Evolutionary conservation across 2,329 filamentous ascomycete genomes (phyloP).

Genomic region (Teratosphaeria pseudoeucalypti): DNA sequence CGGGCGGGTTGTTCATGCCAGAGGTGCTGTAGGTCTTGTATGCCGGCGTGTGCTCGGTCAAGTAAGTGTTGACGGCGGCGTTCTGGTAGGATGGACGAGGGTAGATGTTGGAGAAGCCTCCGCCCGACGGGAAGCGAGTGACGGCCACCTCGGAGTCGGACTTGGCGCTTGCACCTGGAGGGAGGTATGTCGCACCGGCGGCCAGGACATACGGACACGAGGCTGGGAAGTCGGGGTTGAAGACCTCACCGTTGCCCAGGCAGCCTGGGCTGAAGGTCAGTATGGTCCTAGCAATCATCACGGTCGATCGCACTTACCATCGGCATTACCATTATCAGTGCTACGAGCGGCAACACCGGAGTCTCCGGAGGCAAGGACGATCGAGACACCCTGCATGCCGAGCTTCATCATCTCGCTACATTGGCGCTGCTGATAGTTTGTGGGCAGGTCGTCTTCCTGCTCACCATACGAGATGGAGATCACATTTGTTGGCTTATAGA

Average conservation of each 20-base stretch:
- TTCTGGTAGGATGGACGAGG: constrained; percentile 38
- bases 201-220: constrained; percentile 43
- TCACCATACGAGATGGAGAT: constrained; percentile 56
- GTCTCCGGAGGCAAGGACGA: constrained; percentile 44
- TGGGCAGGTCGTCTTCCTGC: constrained; percentile 40
- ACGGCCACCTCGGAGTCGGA: constrained; percentile 28
- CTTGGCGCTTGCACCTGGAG: constrained; percentile 1
- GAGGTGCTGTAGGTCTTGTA: constrained; percentile 19
- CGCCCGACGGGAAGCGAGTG: constrained; percentile 30
- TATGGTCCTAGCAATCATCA: not conserved
- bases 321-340: constrained; percentile 10
- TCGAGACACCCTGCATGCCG: constrained; percentile 41
- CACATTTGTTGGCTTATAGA: constrained; percentile 29
- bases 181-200: constrained; percentile 42
- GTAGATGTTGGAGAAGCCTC: constrained; percentile 43
- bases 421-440: constrained; percentile 41
- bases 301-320: not conserved
- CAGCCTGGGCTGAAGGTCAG: constrained; percentile 21
- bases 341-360: constrained; percentile 35
- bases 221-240: constrained; percentile 38
- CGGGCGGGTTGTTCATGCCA: not conserved
- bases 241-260: constrained; percentile 16
- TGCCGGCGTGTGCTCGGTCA: constrained; percentile 30
- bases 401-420: constrained; percentile 49
- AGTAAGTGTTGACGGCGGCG: constrained; percentile 30